These are phyloP conservation scores for Nicotiana sylvestris DNA, from an alignment of 257 asterid species.

Conservation along the genomic window DNA sequence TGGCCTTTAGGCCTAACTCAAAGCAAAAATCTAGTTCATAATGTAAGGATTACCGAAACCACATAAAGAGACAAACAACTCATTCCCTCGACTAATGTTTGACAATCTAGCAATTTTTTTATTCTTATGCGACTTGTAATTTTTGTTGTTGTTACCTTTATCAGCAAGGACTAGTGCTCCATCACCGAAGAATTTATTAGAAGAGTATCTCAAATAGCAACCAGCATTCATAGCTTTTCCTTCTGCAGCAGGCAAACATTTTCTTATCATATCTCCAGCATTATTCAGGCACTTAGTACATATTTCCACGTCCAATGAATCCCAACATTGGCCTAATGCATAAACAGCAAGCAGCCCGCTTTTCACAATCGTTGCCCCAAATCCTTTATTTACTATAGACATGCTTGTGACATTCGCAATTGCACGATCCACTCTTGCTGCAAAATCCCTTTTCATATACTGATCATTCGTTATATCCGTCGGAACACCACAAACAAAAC, in stretches of 20 bases:
- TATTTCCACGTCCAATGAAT: neutral
- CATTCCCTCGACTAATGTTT: no score
- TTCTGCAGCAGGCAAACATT: conserved; percentile 22
- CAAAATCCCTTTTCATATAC: conserved; percentile 11
- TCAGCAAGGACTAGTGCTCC: conserved; percentile 9
- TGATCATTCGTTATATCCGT: conserved; percentile 11
- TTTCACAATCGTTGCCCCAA: conserved; percentile 3
- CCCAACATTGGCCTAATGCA: conserved; percentile 24
- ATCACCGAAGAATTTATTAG: conserved; percentile 13
- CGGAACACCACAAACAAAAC: conserved; percentile 15
- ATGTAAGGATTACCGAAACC: no score
- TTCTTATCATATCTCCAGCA: conserved; percentile 10
- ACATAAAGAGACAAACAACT: no score
- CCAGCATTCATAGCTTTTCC: conserved; percentile 24
- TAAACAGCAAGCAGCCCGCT: conserved; percentile 10
- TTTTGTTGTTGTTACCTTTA: neutral
- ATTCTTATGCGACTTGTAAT: no score
- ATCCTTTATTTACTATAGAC: neutral
- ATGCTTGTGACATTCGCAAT: conserved; percentile 2
- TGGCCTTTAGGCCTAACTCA: no score
- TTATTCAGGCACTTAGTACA: conserved; percentile 8
- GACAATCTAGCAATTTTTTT: no score
- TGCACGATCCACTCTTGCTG: conserved; percentile 16
- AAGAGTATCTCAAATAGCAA: conserved; percentile 26
- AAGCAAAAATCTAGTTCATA: no score